Evolutionary conservation across 352 stramenopile species (phyloP).

Genomic region (Phytophthora meadii): DNA sequence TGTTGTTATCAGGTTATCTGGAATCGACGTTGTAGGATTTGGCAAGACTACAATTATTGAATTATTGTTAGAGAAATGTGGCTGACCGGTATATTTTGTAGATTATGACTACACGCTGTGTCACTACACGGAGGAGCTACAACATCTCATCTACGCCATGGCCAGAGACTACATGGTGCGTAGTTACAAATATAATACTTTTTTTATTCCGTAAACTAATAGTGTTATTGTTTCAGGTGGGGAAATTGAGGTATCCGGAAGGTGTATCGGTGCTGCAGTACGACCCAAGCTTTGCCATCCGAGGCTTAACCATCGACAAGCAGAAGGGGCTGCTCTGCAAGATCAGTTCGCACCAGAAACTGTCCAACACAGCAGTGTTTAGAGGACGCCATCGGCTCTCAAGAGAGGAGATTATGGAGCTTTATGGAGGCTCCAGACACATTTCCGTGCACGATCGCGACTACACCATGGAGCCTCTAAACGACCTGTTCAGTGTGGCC

Average conservation of each 20-base stretch:
- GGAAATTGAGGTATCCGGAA: conserved; percentile 86
- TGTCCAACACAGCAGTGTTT: conserved; percentile 81
- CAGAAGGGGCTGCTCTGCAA: conserved; percentile 95
- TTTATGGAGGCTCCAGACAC: conserved; percentile 90
- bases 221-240: conserved; percentile 35
- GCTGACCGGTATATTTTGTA: conserved; percentile 20
- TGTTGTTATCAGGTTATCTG: conserved; percentile 45
- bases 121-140: conserved; percentile 92
- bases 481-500: conserved; percentile 94
- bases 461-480: conserved; percentile 92
- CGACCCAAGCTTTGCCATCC: conserved; percentile 92
- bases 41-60: conserved; percentile 35
- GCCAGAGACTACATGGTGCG: conserved; percentile 86
- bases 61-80: conserved; percentile 6
- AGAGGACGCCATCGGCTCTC: conserved; percentile 88
- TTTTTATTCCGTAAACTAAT: background rate
- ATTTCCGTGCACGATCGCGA: conserved; percentile 84
- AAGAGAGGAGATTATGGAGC: conserved; percentile 81
- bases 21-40: conserved; percentile 80
- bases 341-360: conserved; percentile 94
- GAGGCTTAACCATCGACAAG: conserved; percentile 93
- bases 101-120: conserved; percentile 96
- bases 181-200: background rate
- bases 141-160: conserved; percentile 95
- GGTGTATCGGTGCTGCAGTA: conserved; percentile 83